These are phyloP conservation scores for Cordyceps farinosa DNA, from an alignment of 2,329 filamentous ascomycete species.

Conservation along the genomic window DNA sequence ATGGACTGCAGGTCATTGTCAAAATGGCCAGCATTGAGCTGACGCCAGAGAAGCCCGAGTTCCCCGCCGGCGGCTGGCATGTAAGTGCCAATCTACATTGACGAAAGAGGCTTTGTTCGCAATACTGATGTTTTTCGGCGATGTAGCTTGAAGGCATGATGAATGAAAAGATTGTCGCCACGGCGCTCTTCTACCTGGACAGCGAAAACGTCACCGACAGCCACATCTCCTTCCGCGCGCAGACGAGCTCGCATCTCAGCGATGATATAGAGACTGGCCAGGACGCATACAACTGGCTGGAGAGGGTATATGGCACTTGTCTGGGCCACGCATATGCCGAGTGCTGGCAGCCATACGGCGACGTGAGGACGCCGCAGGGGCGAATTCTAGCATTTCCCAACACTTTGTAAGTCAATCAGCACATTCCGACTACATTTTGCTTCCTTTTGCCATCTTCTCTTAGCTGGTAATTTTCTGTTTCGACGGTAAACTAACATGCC, in stretches of 20 bases:
- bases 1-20: constrained; percentile 55
- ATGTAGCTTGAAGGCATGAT: constrained; percentile 41
- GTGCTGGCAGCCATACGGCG: constrained; percentile 14
- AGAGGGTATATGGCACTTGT: too few species aligned
- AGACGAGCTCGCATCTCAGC: too few species aligned
- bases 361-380: constrained; percentile 23
- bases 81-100: too few species aligned
- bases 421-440: too few species aligned
- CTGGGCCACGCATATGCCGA: too few species aligned
- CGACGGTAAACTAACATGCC: too few species aligned
- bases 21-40: constrained; percentile 45
- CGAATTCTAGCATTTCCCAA: constrained; percentile 27
- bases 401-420: constrained; percentile 18
- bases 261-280: too few species aligned
- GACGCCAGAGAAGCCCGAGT: constrained; percentile 42
- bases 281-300: too few species aligned
- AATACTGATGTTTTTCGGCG: too few species aligned
- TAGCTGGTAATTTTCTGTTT: too few species aligned
- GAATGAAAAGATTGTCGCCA: constrained; percentile 25
- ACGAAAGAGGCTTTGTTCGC: too few species aligned
- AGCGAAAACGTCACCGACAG: constrained; percentile 35
- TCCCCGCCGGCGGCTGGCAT: constrained; percentile 32
- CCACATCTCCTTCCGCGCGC: constrained; percentile 17
- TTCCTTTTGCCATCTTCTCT: too few species aligned
- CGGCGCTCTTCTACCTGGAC: constrained; percentile 21